Conservation (phyloP, 768 basidiomycete genomes). For the Suillus brevipes region DNA sequence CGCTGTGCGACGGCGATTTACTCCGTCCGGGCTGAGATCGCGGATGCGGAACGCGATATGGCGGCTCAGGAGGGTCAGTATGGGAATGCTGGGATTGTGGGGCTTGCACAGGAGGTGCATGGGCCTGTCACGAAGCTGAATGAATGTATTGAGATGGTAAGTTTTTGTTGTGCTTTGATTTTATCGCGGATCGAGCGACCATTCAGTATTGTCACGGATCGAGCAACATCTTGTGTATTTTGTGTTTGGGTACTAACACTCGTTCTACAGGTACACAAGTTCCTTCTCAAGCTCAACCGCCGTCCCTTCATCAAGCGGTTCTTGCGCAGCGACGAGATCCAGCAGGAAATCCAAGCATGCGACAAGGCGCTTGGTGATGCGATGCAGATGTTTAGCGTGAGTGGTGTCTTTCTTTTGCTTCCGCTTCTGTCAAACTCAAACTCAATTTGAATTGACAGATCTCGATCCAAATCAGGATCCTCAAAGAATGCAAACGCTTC, state of each 20-base stretch:
- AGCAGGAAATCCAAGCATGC: constrained; percentile 50
- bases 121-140: constrained; percentile 49
- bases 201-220: too few relatives aligned
- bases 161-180: constrained; percentile 18
- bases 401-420: constrained; percentile 22
- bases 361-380: constrained; percentile 55
- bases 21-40: constrained; percentile 61
- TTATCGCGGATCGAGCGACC: neutral
- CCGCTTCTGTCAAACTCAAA: neutral
- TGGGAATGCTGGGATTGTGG: constrained; percentile 14
- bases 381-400: constrained; percentile 54
- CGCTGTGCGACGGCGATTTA: constrained; percentile 69
- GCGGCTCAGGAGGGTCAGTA: neutral
- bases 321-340: constrained; percentile 70
- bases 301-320: constrained; percentile 80
- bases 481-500: neutral
- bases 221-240: too few relatives aligned
- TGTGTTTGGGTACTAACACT: neutral
- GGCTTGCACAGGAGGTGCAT: constrained; percentile 48
- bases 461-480: neutral
- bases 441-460: neutral
- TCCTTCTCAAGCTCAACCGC: constrained; percentile 59
- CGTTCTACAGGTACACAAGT: constrained; percentile 42
- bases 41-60: constrained; percentile 46
- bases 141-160: constrained; percentile 44